These are phyloP conservation scores for Entophlyctis helioformis DNA, from an alignment of 192 early-diverging fungal species.

Conservation along the genomic window DNA sequence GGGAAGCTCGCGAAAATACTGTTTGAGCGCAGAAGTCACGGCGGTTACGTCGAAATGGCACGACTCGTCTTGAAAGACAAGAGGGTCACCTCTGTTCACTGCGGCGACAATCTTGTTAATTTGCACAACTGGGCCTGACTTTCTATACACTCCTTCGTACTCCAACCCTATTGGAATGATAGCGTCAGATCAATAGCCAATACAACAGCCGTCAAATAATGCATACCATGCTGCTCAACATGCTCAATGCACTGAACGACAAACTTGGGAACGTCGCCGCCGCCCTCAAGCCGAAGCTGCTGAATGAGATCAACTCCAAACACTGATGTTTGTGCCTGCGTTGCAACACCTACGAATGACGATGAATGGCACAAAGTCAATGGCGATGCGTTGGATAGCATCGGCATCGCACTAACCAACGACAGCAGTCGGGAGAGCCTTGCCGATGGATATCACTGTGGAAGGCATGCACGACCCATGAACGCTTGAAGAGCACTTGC, in stretches of 20 bases:
- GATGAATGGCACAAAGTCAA: no score
- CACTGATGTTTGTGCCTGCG: not conserved
- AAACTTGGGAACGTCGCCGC: constrained; percentile 12
- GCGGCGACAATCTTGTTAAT: constrained; percentile 13
- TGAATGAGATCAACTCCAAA: constrained; percentile 11
- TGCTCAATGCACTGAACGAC: constrained; percentile 13
- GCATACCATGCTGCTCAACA: constrained; percentile 18
- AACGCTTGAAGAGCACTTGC: constrained; percentile 15
- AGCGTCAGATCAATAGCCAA: not conserved
- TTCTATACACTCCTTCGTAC: constrained; percentile 25
- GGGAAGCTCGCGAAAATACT: constrained; percentile 23
- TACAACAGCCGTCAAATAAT: not conserved
- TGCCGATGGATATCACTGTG: constrained; percentile 1
- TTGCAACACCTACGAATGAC: no score
- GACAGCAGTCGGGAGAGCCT: no score
- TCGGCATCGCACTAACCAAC: no score
- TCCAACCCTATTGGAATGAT: constrained; percentile 21
- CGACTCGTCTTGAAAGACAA: not conserved
- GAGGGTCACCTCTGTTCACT: constrained; percentile 12
- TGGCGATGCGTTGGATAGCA: no score
- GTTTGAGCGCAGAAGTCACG: constrained; percentile 19
- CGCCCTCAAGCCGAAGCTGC: constrained; percentile 8
- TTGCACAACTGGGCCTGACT: constrained; percentile 21
- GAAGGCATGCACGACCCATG: constrained; percentile 5
- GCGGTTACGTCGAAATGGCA: constrained; percentile 17